Conservation (phyloP, 768 basidiomycete species). For the Antrodiella citrinella region DNA sequence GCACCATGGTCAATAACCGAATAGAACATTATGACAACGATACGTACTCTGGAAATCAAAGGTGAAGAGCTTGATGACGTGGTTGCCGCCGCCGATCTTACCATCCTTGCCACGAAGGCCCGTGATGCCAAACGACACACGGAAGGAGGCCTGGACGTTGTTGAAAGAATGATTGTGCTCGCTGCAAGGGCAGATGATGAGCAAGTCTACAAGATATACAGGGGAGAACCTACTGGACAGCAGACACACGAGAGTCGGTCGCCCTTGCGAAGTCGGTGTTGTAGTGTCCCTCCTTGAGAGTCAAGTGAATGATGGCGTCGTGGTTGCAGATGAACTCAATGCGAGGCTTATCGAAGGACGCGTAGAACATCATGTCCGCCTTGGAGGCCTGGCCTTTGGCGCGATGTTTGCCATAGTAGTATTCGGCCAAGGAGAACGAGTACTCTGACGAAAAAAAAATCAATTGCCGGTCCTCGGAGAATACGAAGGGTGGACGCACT, state of each 20-base stretch:
- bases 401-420: slow-evolving; percentile 10
- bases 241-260: neutral
- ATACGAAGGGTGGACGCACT: too few species aligned
- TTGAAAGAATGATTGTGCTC: slow-evolving; percentile 4
- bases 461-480: neutral
- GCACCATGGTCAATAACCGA: neutral
- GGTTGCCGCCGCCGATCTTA: slow-evolving; percentile 10
- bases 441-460: slow-evolving; percentile 3
- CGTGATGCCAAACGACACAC: slow-evolving; percentile 13
- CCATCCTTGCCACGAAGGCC: slow-evolving; percentile 9
- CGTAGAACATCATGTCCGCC: slow-evolving; percentile 13
- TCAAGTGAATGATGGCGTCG: slow-evolving; percentile 18
- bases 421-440: slow-evolving; percentile 10
- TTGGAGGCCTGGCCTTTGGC: neutral
- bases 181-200: slow-evolving; percentile 1
- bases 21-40: neutral
- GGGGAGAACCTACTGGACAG: slow-evolving; percentile 5
- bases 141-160: slow-evolving; percentile 12
- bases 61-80: slow-evolving; percentile 10
- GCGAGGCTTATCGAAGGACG: slow-evolving; percentile 14
- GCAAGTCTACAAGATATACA: neutral
- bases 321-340: slow-evolving; percentile 25
- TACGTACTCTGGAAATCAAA: slow-evolving; percentile 12
- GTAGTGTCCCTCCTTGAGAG: slow-evolving; percentile 18
- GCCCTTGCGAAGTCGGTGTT: slow-evolving; percentile 13